Percentiles rank a stretch among this genome's conserved stretches.
Conservation (phyloP, 1,284 basidiomycete species). For the Puccinia triticina region DNA sequence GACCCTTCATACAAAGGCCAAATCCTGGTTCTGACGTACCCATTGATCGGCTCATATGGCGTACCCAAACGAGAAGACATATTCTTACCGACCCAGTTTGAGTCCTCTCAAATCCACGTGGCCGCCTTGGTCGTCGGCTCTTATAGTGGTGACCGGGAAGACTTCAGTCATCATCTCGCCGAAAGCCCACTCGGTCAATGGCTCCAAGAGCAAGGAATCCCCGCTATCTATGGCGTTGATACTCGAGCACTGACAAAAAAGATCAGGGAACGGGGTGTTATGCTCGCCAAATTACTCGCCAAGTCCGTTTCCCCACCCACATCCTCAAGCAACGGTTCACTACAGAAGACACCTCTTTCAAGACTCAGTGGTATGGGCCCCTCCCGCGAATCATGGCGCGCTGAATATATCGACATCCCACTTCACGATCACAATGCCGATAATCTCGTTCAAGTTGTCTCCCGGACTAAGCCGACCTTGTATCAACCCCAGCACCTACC, state of each 20-base stretch:
- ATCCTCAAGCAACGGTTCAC: constrained; percentile 19
- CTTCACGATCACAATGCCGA: constrained; percentile 86
- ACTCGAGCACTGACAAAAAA: constrained; percentile 95
- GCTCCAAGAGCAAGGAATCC: constrained; percentile 93
- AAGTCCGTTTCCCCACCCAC: constrained; percentile 17
- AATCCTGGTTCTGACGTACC: constrained; percentile 96
- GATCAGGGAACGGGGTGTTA: constrained; percentile 89
- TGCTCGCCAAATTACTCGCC: constrained; percentile 77
- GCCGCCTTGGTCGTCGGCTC: constrained; percentile 89
- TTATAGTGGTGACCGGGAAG: constrained; percentile 69
- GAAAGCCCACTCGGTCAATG: constrained; percentile 83
- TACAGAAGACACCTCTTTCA: constrained; percentile 3
- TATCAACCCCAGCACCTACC: constrained; percentile 69
- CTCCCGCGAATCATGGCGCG: constrained; percentile 69
- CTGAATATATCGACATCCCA: constrained; percentile 77
- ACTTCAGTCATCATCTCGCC: constrained; percentile 94
- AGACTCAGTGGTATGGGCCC: constrained; percentile 32
- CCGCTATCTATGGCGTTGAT: constrained; percentile 94
- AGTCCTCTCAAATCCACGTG: constrained; percentile 91
- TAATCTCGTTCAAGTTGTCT: constrained; percentile 90
- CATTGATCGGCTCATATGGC: constrained; percentile 96
- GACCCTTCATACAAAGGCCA: constrained; percentile 99
- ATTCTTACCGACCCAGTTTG: constrained; percentile 65
- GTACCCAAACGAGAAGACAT: constrained; percentile 67
- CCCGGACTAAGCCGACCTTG: constrained; percentile 70